A percentile compares a stretch with the other conserved stretches of the same genome.
phyloP scores from a whole-genome alignment of 2,329 filamentous ascomycete species.

The Zasmidium cellare region DNA sequence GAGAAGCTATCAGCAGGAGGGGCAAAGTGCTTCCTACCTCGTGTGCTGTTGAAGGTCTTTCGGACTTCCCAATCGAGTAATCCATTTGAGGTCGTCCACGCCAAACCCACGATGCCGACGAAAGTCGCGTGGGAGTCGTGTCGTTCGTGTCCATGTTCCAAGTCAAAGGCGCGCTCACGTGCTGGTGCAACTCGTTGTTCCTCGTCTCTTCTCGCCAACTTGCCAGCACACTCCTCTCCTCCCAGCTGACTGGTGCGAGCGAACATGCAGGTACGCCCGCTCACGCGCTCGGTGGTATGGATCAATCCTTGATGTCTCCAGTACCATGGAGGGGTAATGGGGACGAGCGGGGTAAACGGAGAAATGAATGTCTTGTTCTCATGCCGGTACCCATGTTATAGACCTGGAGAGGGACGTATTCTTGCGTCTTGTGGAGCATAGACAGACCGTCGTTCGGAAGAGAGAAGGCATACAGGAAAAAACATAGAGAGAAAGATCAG shows the following conservation, averaged over 20 bases:
- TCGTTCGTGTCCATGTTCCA: no score
- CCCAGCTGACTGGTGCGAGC: neutral
- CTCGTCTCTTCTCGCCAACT: no score
- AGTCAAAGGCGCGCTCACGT: no score
- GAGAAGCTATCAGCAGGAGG: neutral
- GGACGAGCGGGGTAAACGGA: constrained; percentile 1
- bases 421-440: no score
- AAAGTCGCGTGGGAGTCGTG: no score
- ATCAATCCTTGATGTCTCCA: neutral
- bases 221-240: no score
- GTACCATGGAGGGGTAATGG: constrained; percentile 10
- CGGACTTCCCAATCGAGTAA: neutral
- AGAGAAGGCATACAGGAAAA: neutral
- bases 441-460: no score
- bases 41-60: neutral
- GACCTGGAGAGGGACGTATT: neutral
- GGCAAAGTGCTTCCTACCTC: neutral
- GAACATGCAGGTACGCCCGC: constrained; percentile 7
- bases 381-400: neutral
- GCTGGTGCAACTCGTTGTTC: no score
- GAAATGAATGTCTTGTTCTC: neutral
- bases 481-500: neutral
- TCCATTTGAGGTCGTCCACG: neutral
- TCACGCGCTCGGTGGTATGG: constrained; percentile 12
- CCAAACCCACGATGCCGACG: no score